Evolutionary conservation across 176 grass and related monocot genomes (phyloP), one percentile per base, ranked within the genome.

Genomic region (Typha latifolia): DNA sequence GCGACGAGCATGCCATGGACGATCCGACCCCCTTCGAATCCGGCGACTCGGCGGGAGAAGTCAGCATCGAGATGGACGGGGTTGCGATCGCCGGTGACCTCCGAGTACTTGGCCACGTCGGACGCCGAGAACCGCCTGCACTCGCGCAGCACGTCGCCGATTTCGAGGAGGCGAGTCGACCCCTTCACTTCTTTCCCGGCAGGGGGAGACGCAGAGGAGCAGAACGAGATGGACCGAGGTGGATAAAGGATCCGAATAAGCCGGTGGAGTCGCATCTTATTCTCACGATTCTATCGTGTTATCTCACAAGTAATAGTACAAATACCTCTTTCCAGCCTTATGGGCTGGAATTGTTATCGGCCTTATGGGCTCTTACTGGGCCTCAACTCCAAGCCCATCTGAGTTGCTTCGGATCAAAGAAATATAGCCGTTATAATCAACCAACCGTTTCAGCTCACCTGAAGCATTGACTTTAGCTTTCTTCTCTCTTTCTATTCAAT

Each of bases 1-100:
- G 84, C 82, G 13, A 88, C 67, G 61, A 91, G 87, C 77, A 91
- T 88, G n/a, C 92, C 85, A 56, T 96, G 82, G 24, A 96, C 91
- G 14, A 91, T 74, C 34, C 73, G 48, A n/a, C 91, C 87, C 0
- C 72, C 47, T 14, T 66, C 77, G 70, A 96, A 91, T 34, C 74
- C 77, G 27, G 63, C 80, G 4, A 78, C 27, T 12, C 24, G 34
- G 0, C 49, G 80, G 11, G 91, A 82, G 14, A 72, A 65, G 61
- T 47, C 74, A 34, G 71, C 62, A 26, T 96, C 82, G 11, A 90
- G 49, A 62, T 90, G 91, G 66, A 87, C 48, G 1, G 79, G 87
- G 82, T 96, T 96, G 67, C 66, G 78, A 66, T 96, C 87, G 20
- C 84, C 77, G 15, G 79, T 91, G 51, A 88, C 70, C 67, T 26